Evolutionary conservation across 176 grass and related monocot genomes (phyloP).

Genomic region (Oryza rufipogon): DNA sequence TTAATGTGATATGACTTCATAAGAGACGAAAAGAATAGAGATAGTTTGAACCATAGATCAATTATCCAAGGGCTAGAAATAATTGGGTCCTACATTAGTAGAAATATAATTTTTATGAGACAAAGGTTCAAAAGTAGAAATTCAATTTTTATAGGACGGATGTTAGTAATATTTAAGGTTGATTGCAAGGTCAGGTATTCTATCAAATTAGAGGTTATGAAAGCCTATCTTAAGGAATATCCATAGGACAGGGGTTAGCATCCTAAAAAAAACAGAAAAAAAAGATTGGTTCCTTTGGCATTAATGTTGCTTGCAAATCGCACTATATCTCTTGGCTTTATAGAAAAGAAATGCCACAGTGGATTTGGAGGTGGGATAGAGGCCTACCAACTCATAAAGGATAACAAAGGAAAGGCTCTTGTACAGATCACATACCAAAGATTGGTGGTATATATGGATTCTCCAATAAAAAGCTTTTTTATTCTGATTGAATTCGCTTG

Average conservation of each 20-base stretch:
- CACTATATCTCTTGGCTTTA: constrained; percentile 37
- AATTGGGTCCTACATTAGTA: too few species aligned
- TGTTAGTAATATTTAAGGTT: neutral
- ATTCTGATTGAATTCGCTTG: neutral
- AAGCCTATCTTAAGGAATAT: neutral
- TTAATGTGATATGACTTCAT: too few species aligned
- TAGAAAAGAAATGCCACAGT: constrained; percentile 24
- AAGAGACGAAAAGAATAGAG: too few species aligned
- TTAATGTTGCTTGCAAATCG: constrained; percentile 38
- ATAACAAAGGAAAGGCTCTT: constrained; percentile 14
- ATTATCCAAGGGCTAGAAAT: too few species aligned
- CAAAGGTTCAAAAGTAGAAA: too few species aligned
- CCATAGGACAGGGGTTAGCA: neutral
- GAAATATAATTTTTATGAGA: too few species aligned
- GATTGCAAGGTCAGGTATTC: neutral
- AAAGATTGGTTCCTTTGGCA: neutral
- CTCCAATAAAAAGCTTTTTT: too few species aligned
- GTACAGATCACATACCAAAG: neutral
- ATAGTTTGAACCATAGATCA: too few species aligned
- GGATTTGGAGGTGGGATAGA: constrained; percentile 35
- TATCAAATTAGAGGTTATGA: neutral
- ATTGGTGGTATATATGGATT: too few species aligned
- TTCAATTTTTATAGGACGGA: too few species aligned
- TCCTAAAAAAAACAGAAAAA: neutral
- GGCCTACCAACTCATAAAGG: constrained; percentile 5